Evolutionary conservation across 177 flowering plant species (phyloP), one percentile per base, ranked within the genome.

Genomic region (Vitis hybrid): DNA sequence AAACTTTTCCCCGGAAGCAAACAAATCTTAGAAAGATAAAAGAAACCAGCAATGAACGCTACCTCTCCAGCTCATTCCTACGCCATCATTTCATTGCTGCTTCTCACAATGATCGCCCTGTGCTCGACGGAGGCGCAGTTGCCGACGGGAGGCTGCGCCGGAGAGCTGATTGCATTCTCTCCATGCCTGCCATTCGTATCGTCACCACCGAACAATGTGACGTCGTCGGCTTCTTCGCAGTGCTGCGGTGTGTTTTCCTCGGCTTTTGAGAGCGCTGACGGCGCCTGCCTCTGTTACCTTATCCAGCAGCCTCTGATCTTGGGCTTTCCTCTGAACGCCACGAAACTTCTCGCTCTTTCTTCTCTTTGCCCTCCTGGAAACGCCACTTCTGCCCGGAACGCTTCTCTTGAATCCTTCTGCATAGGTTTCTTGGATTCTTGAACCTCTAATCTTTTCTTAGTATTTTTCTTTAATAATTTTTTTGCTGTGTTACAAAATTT

Each of bases 121-220:
- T 35, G 46, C 51, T 52, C 71, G 41, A 52, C 69, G 35, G 49
- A 72, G 9, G 50, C 75, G 8, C 71, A 71, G n/a, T 61, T 73
- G 1, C 63, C 73, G 49, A 21, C 56, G 3, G 30, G 24, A 3
- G 76, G 72, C 20, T 89, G 93, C 76, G 24, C 67, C 46, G 64
- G 53, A 60, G 76, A 74, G 69, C 83, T 89, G 9, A 76, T 85
- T n/a, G 56, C 66, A 2, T 68, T 87, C 77, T 87, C 93, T 7
- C 75, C 82, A 8, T 89, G 91, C 73, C 84, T 89, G n/a, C 77
- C 85, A 1, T 89, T 71, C 80, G 72, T 87, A 51, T 74, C 88
- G 12, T 65, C 77, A 9, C 74, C 81, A 17, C 88, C 89, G 11
- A 87, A 84, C 75, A 78, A 85, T 63, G 13, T 73, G 55, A 65